Evolutionary conservation across 164 flowering plant genomes (phyloP), one percentile per base, ranked within the genome.

Genomic region (Taxillus chinensis): DNA sequence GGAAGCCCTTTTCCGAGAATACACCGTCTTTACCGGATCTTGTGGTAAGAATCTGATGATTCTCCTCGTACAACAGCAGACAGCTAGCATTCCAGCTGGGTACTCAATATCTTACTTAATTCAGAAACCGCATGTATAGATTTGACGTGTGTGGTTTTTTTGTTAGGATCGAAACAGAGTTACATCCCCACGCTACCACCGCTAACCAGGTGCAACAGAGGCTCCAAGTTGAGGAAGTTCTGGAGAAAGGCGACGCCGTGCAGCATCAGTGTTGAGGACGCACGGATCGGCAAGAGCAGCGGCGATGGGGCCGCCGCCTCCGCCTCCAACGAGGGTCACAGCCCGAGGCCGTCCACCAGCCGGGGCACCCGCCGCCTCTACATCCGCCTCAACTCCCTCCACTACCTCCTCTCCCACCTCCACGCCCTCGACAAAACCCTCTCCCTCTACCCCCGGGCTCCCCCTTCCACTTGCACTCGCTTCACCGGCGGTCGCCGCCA

Each of bases 361-460:
- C 88, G 99, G 27, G 96, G 92, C 43, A 93, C 97, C 3, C 99
- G 90, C 55, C 96, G 96, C 69, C 83, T 90, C 15, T 93, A 93
- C 72, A 86, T 89, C 62, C 89, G 99, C 54, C 86, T 93, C 65
- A 93, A 93, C 86, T 86, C 97, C 62, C 75, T 93, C 39, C 87
- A 93, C 50, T 85, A 82, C 75, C 72, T 93, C 40, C 79, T 75
- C 11, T 62, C 89, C 51, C 83, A 83, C 61, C 66, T 87, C 55
- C 80, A 93, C 65, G 69, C 87, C 61, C 77, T 93, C 7, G 89
- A 89, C 64, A 90, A 93, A 59, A 68, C 77, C 39, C 78, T 92
- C 45, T 63, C 90, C 10, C 75, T 86, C 39, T 71, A 86, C 42
- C 83, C 80, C 0, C 75, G 75, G 8, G 61, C 77, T 16, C 58